A percentile compares a stretch with the other conserved stretches of the same genome.
Evolutionary conservation across 1,284 basidiomycete genomes (phyloP).

Genomic region (Heterobasidion annosum): DNA sequence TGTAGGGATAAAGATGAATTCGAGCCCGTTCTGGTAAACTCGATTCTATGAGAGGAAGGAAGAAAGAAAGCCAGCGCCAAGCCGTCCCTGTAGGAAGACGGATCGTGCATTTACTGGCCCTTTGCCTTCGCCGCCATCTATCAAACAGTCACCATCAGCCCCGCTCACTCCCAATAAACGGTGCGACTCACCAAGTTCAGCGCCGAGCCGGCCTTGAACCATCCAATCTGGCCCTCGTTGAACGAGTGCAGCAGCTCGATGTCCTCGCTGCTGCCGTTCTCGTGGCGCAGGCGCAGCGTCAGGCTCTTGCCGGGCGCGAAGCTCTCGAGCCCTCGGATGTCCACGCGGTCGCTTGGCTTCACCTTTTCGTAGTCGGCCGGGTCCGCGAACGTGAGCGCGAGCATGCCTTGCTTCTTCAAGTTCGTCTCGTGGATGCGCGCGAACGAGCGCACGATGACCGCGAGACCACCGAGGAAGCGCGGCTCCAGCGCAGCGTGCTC

Average conservation of each 20-base stretch:
- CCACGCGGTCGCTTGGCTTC: slow-evolving; percentile 74
- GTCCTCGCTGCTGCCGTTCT: slow-evolving; percentile 71
- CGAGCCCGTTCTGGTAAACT: no score
- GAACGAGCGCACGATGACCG: slow-evolving; percentile 92
- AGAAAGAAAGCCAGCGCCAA: no score
- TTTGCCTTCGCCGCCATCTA: slow-evolving; percentile 51
- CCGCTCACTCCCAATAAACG: background rate
- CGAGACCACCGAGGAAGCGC: slow-evolving; percentile 91
- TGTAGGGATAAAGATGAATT: no score
- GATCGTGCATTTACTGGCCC: slow-evolving; percentile 5
- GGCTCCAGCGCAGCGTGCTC: slow-evolving; percentile 98
- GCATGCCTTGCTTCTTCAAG: slow-evolving; percentile 97
- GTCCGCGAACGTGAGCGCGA: slow-evolving; percentile 84
- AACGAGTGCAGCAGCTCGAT: slow-evolving; percentile 72
- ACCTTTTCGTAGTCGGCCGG: slow-evolving; percentile 89
- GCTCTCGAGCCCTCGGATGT: slow-evolving; percentile 75
- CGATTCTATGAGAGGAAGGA: no score
- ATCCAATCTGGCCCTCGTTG: slow-evolving; percentile 86
- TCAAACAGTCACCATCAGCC: background rate
- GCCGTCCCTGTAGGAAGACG: no score
- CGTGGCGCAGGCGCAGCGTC: slow-evolving; percentile 72
- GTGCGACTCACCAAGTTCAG: slow-evolving; percentile 62
- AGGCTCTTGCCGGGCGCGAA: slow-evolving; percentile 88
- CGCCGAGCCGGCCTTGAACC: slow-evolving; percentile 91
- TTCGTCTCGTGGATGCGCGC: slow-evolving; percentile 99